Conservation (phyloP, 2,329 filamentous ascomycete species). For the Colletotrichum incanum region DNA sequence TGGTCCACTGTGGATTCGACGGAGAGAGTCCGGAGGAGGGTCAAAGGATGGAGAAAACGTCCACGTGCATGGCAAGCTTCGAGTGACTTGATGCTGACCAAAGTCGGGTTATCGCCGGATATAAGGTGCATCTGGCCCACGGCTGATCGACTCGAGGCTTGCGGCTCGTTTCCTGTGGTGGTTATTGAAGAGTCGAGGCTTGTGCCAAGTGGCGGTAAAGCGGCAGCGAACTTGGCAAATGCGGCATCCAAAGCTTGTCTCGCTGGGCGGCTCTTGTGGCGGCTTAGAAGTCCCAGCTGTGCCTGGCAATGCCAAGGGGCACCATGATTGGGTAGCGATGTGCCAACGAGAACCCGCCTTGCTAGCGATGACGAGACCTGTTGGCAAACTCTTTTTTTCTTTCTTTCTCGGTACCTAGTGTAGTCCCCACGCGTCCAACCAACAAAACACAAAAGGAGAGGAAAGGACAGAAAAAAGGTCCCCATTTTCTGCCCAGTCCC, state of each 20-base stretch:
- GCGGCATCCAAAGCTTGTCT: constrained; percentile 38
- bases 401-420: not conserved
- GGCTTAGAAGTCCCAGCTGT: constrained; percentile 3
- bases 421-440: not conserved
- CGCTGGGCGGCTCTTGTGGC: constrained; percentile 18
- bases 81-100: constrained; percentile 1
- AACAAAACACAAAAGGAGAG: not conserved
- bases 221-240: constrained; percentile 36
- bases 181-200: not conserved
- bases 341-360: not conserved
- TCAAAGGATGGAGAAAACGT: not conserved
- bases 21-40: constrained; percentile 37
- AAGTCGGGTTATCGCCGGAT: not conserved
- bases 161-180: not conserved
- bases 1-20: constrained; percentile 26
- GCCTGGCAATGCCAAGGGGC: constrained; percentile 5
- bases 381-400: not conserved
- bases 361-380: constrained; percentile 15
- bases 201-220: constrained; percentile 38
- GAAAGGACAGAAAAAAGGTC: not conserved
- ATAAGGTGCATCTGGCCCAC: not conserved
- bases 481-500: constrained; percentile 4
- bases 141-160: not conserved
- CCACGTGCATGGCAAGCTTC: not conserved
- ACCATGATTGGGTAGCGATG: not conserved